These are phyloP conservation scores for Apiospora aurea DNA, from an alignment of 2,329 filamentous ascomycete genomes.

Conservation along the genomic window DNA sequence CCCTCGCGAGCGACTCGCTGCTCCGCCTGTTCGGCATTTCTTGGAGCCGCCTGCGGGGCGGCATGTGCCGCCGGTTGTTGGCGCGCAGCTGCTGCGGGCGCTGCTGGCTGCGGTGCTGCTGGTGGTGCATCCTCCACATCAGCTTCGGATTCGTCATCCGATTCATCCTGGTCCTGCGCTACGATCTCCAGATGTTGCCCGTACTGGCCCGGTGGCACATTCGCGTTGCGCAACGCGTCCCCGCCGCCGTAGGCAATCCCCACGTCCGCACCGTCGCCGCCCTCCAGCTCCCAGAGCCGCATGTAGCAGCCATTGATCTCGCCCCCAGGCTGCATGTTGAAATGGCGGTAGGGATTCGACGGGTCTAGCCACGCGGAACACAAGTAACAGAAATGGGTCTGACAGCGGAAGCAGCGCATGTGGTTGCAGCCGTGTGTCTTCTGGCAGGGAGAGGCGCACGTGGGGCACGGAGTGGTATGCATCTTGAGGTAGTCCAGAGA, in stretches of 20 bases:
- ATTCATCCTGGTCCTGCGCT: constrained; percentile 33
- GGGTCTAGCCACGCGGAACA: constrained; percentile 87
- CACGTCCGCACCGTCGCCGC: constrained; percentile 71
- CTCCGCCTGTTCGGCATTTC: constrained; percentile 39
- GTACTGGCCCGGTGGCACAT: constrained; percentile 33
- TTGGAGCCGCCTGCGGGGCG: constrained; percentile 29
- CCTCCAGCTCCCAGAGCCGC: constrained; percentile 89
- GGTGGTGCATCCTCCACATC: constrained; percentile 34
- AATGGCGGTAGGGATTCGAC: constrained; percentile 86
- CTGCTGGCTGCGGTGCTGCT: too few relatives aligned
- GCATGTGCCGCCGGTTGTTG: constrained; percentile 34
- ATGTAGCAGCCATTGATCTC: constrained; percentile 74
- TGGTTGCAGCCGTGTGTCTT: constrained; percentile 97
- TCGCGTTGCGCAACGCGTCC: constrained; percentile 31
- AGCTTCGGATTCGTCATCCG: constrained; percentile 35
- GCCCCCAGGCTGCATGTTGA: constrained; percentile 69
- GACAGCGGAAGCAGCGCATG: constrained; percentile 91
- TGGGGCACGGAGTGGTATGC: constrained; percentile 88
- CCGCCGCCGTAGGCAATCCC: constrained; percentile 54
- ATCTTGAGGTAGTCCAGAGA: constrained; percentile 82
- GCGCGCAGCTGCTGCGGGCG: constrained; percentile 34
- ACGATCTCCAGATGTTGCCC: constrained; percentile 35
- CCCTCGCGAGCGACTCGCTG: constrained; percentile 59
- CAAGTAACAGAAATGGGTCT: constrained; percentile 93
- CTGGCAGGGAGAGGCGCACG: constrained; percentile 82